Conservation (phyloP, 2,329 filamentous ascomycete species). For the Knoxdaviesia proteae region DNA sequence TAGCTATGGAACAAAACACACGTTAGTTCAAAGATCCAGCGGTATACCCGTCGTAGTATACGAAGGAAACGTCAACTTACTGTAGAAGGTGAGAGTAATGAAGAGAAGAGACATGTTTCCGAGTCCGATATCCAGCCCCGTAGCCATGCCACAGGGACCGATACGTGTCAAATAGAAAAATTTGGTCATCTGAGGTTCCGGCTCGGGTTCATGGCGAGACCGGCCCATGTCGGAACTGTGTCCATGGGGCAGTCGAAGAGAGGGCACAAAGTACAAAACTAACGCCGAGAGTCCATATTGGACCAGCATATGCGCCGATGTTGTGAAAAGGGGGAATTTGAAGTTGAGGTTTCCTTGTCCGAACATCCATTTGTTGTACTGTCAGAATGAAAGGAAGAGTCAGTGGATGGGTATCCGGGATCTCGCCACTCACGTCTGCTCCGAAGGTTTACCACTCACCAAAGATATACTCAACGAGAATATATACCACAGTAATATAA, state of each 20-base stretch:
- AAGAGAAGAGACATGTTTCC: conserved; percentile 93
- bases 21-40: conserved; percentile 7
- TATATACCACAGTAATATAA: conserved; percentile 73
- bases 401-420: too few relatives aligned
- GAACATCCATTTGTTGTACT: conserved; percentile 99
- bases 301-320: conserved; percentile 84
- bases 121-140: conserved; percentile 83
- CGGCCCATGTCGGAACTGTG: conserved; percentile 26
- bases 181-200: conserved; percentile 56
- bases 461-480: conserved; percentile 89
- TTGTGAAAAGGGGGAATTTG: conserved; percentile 86
- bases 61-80: conserved; percentile 20
- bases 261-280: conserved; percentile 67
- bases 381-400: neutral
- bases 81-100: conserved; percentile 93
- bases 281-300: conserved; percentile 65
- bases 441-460: conserved; percentile 27
- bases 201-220: conserved; percentile 30
- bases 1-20: conserved; percentile 28
- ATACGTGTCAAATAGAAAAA: conserved; percentile 85
- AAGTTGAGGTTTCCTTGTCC: conserved; percentile 69
- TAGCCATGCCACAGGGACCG: conserved; percentile 77
- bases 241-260: conserved; percentile 45
- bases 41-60: neutral
- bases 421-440: too few relatives aligned